A percentile compares a stretch with the other conserved stretches of the same genome.
phyloP scores from a whole-genome alignment of 441 rosid species.

The Corymbia citriodora region DNA sequence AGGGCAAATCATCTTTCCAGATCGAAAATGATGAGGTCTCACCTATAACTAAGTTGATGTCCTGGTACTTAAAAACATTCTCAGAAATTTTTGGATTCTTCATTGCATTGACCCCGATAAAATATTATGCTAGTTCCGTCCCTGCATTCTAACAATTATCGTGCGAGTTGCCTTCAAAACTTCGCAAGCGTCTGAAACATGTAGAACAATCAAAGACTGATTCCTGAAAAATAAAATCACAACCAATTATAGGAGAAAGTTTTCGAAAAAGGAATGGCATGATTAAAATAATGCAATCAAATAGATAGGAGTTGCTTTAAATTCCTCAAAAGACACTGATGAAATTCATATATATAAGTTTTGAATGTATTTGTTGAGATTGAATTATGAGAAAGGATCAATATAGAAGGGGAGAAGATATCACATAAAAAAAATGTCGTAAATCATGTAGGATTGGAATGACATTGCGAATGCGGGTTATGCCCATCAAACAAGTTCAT shows the following conservation, averaged over 20 bases:
- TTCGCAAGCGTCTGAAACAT: not conserved
- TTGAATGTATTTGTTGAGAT: not conserved
- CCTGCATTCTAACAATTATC: too few species aligned
- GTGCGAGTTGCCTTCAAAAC: not conserved
- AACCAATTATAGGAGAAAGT: not conserved
- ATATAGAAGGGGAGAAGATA: not conserved
- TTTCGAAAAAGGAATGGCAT: too few species aligned
- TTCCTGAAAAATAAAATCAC: not conserved
- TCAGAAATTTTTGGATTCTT: not conserved
- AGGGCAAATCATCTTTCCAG: slow-evolving; percentile 33
- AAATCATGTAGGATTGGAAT: not conserved
- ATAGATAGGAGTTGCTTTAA: too few species aligned
- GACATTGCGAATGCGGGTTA: not conserved
- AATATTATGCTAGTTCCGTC: not conserved
- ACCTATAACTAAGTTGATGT: not conserved
- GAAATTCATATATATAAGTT: not conserved
- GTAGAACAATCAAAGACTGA: not conserved
- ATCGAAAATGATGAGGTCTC: slow-evolving; percentile 4
- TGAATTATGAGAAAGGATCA: not conserved
- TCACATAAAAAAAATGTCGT: too few species aligned
- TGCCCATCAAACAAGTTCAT: not conserved
- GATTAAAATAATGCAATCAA: not conserved
- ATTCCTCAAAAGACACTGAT: not conserved
- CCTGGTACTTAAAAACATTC: not conserved
- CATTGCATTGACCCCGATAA: too few species aligned